phyloP scores from a whole-genome alignment of 495 filamentous ascomycete genomes.

The Chaetomium fimeti region DNA sequence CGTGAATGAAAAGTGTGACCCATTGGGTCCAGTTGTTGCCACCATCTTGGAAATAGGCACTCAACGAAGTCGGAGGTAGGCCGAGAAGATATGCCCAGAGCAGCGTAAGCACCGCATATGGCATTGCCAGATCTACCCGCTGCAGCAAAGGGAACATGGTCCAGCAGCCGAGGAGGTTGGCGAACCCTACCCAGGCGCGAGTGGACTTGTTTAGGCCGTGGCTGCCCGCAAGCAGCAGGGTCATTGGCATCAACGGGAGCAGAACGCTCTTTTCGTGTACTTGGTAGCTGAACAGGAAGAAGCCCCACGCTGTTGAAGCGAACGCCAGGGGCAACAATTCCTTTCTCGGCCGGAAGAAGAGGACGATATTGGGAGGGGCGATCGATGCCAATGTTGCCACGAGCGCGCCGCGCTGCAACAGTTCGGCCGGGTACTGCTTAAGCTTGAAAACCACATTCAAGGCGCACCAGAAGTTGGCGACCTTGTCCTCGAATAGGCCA shows the following conservation, averaged over 20 bases:
- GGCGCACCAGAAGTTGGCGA: slow-evolving; percentile 96
- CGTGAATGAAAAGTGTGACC: slow-evolving; percentile 65
- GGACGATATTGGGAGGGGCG: slow-evolving; percentile 68
- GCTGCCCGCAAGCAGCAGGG: slow-evolving; percentile 72
- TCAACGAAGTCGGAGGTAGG: slow-evolving; percentile 71
- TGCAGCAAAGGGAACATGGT: slow-evolving; percentile 89
- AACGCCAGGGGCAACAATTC: slow-evolving; percentile 75
- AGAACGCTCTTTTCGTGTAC: slow-evolving; percentile 97
- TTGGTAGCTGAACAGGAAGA: slow-evolving; percentile 95
- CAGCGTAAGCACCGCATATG: slow-evolving; percentile 77
- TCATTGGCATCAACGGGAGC: slow-evolving; percentile 88
- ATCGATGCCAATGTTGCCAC: slow-evolving; percentile 73
- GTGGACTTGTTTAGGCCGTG: slow-evolving; percentile 70
- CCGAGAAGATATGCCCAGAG: slow-evolving; percentile 91
- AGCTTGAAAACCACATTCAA: slow-evolving; percentile 87
- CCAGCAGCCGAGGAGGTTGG: slow-evolving; percentile 88
- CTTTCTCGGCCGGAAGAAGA: slow-evolving; percentile 75
- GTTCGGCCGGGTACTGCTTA: slow-evolving; percentile 59
- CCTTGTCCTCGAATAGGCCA: slow-evolving; percentile 96
- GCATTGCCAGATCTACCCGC: slow-evolving; percentile 77
- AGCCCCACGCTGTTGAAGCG: slow-evolving; percentile 85
- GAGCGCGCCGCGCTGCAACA: slow-evolving; percentile 77
- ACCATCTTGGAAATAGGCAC: slow-evolving; percentile 58
- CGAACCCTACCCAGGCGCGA: slow-evolving; percentile 88
- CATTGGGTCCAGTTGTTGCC: slow-evolving; percentile 48